Evolutionary conservation across 1,284 basidiomycete species (phyloP).

Genomic region (Ceratobasidium theobromae): DNA sequence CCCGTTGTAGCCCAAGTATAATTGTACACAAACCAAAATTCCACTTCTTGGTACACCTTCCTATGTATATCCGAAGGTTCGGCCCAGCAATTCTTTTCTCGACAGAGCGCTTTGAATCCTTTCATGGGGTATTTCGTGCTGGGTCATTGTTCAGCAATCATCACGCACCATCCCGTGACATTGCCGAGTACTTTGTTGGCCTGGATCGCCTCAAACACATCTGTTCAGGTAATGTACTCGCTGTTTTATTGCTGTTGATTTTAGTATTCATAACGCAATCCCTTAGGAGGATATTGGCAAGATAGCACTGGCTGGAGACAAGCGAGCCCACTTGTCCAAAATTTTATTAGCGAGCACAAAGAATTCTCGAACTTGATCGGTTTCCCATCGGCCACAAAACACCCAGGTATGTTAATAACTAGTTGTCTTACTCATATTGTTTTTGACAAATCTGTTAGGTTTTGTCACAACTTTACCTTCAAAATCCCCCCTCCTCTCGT

Average conservation of each 20-base stretch:
- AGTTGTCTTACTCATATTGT: neutral
- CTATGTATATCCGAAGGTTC: slow-evolving; percentile 42
- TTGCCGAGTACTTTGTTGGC: slow-evolving; percentile 41
- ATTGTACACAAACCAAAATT: slow-evolving; percentile 46
- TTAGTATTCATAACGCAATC: neutral
- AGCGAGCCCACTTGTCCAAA: neutral
- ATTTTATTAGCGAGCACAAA: neutral
- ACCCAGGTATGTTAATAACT: neutral
- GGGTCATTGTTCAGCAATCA: slow-evolving; percentile 39
- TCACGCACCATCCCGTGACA: slow-evolving; percentile 40
- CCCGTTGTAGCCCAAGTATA: slow-evolving; percentile 34
- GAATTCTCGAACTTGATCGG: neutral
- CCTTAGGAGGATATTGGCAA: neutral
- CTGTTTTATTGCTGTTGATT: neutral
- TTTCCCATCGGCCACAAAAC: neutral
- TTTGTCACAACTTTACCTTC: neutral
- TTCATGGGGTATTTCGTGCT: slow-evolving; percentile 46
- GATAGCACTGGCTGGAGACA: neutral
- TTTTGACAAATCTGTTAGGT: neutral
- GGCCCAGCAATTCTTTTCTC: slow-evolving; percentile 43
- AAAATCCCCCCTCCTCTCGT: neutral
- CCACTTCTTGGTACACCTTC: slow-evolving; percentile 44
- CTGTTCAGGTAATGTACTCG: neutral
- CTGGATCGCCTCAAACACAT: slow-evolving; percentile 46
- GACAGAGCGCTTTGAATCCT: slow-evolving; percentile 47